Evolutionary conservation across 2,329 filamentous ascomycete species (phyloP).

Genomic region (Stachybotrys echinatus): DNA sequence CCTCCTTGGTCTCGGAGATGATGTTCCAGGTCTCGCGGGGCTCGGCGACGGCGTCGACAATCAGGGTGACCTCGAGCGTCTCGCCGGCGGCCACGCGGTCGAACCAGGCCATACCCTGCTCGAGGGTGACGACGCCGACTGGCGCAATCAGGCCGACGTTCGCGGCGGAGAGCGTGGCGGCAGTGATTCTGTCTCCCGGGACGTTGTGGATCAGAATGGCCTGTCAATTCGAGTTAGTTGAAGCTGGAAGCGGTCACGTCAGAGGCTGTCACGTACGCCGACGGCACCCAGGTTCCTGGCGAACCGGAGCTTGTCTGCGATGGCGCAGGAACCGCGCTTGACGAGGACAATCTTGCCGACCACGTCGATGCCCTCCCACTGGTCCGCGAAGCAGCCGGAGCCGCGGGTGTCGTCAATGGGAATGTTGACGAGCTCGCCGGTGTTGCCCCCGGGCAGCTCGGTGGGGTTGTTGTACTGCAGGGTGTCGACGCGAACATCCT

Average conservation of each 20-base stretch:
- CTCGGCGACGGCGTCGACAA: slow-evolving; percentile 31
- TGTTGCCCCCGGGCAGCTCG: slow-evolving; percentile 28
- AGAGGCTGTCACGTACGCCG: too few relatives aligned
- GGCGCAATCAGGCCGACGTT: slow-evolving; percentile 29
- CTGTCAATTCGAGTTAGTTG: too few relatives aligned
- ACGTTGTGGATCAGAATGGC: slow-evolving; percentile 60
- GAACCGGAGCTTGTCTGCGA: slow-evolving; percentile 37
- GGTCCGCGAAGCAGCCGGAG: slow-evolving; percentile 34
- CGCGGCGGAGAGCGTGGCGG: slow-evolving; percentile 47
- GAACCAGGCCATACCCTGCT: slow-evolving; percentile 29
- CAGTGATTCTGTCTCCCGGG: slow-evolving; percentile 33
- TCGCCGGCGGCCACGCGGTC: slow-evolving; percentile 25
- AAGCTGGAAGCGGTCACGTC: too few relatives aligned
- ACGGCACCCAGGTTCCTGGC: slow-evolving; percentile 35
- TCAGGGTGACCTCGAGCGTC: slow-evolving; percentile 24
- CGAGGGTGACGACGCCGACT: slow-evolving; percentile 28
- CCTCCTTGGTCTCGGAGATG: slow-evolving; percentile 36
- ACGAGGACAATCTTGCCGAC: slow-evolving; percentile 38
- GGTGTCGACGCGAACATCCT: slow-evolving; percentile 32
- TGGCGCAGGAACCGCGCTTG: slow-evolving; percentile 37
- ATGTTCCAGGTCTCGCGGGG: slow-evolving; percentile 33
- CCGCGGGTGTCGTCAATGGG: slow-evolving; percentile 31
- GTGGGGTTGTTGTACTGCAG: slow-evolving; percentile 44
- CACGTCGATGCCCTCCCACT: slow-evolving; percentile 39
- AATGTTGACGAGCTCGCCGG: slow-evolving; percentile 28